Conservation (phyloP, 441 rosid species). For the Euphorbia celastroides region DNA sequence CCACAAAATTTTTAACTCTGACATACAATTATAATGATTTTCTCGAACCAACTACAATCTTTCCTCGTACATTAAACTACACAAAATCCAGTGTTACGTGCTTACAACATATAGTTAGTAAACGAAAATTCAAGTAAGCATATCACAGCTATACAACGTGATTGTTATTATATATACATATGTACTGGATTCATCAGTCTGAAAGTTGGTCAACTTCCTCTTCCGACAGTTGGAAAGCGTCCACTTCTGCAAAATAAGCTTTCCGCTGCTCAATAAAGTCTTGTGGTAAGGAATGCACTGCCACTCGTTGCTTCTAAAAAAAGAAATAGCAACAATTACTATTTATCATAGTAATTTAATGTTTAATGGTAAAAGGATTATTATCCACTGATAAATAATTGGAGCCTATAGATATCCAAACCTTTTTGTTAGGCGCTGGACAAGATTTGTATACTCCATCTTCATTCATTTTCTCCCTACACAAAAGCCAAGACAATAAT, state of each 20-base stretch:
- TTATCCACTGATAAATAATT: neutral
- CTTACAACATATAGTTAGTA: neutral
- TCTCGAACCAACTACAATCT: neutral
- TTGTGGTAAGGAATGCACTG: conserved; percentile 26
- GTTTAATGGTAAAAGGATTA: neutral
- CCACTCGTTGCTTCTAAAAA: conserved; percentile 32
- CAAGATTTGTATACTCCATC: conserved; percentile 29
- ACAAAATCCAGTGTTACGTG: neutral
- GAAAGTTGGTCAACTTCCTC: conserved; percentile 55
- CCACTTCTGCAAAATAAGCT: conserved; percentile 77
- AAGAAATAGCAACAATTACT: neutral
- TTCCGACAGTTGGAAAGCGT: conserved; percentile 62
- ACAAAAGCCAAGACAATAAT: neutral
- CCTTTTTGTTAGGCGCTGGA: conserved; percentile 36
- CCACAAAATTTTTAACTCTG: no score
- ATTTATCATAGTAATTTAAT: no score
- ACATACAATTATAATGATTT: no score
- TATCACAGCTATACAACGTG: conserved; percentile 18
- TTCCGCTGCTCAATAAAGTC: conserved; percentile 59
- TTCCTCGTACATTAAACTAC: neutral
- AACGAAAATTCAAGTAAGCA: conserved; percentile 8
- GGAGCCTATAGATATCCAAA: conserved; percentile 10
- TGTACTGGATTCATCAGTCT: conserved; percentile 21
- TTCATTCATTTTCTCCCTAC: conserved; percentile 31
- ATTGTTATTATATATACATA: neutral